These are phyloP conservation scores for Aspergillus ostianus DNA, from an alignment of 495 filamentous ascomycete species.

Conservation along the genomic window DNA sequence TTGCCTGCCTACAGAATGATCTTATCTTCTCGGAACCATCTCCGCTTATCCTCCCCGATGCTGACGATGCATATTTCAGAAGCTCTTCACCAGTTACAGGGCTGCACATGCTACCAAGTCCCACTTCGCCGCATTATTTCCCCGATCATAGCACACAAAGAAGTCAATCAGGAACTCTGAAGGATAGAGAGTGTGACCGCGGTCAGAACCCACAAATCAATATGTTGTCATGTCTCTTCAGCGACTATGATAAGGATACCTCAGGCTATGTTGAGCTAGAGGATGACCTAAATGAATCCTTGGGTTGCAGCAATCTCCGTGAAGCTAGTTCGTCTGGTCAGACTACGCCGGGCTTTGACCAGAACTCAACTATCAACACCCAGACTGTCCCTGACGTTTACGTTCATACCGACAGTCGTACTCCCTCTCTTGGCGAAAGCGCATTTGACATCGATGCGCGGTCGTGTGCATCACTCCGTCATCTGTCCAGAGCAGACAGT, in stretches of 20 bases:
- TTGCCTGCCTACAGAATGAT: neutral
- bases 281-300: neutral
- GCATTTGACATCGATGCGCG: neutral
- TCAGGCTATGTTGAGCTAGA: neutral
- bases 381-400: neutral
- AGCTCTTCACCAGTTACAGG: conserved; percentile 35
- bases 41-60: conserved; percentile 9
- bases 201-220: neutral
- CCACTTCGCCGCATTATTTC: conserved; percentile 1
- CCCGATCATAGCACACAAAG: neutral
- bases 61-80: conserved; percentile 20
- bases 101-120: conserved; percentile 12
- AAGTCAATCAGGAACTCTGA: neutral
- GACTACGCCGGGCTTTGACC: too few relatives aligned
- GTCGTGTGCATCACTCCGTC: neutral
- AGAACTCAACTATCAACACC: neutral
- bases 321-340: neutral
- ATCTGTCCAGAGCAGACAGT: neutral
- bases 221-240: too few relatives aligned
- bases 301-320: neutral
- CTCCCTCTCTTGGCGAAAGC: too few relatives aligned
- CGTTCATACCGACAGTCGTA: neutral
- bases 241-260: neutral
- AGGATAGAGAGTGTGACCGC: too few relatives aligned
- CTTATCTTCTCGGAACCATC: neutral